Evolutionary conservation across 345 rosid genomes (phyloP), one percentile per base, ranked within the genome.

Genomic region (Dovyalis caffra): DNA sequence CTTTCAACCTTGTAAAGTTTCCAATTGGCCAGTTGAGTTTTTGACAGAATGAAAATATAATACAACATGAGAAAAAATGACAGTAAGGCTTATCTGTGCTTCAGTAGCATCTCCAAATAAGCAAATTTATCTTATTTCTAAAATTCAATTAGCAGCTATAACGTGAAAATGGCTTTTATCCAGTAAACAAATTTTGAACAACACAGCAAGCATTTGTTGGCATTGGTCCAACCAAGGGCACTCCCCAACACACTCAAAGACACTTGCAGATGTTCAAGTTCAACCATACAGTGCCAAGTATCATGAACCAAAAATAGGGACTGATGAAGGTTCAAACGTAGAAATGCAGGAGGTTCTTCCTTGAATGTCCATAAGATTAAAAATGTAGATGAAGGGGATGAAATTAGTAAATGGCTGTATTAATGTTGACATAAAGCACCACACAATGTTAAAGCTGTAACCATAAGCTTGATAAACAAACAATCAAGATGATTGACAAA

Each of bases 1-100:
- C 78, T 90, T 77, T 96, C 99, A 58, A 93, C 98, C 97, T 91
- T 72, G 64, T 43, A 76, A 80, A 67, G 14, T 21, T 61, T 49
- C 38, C 71, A 69, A 66, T 33, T 18, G 33, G 23, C 77, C 53
- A 32, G 60, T 72, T 60, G 62, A 58, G 58, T 11, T 21, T 40
- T 38, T 49, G 38, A 21, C 67, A 53, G 4, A 23, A 21, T 14
- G n/a, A 15, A 40, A 45, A 37, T 45, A 56, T n/a, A 62, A 68
- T 56, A 66, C 25, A 72, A 47, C n/a, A 70, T 33, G 64, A 20
- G 7, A 34, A 58, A 38, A 69, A 53, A 35, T 26, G 33, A 47
- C 1, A 8, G 29, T 38, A 25, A 23, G 20, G 6, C 14, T 32
- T 16, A 64, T 15, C 3, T 26, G 32, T 18, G n/a, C 72, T 74